A percentile compares a stretch with the other conserved stretches of the same genome.
These are phyloP conservation scores for Acrocalymma vagum DNA, from an alignment of 2,329 filamentous ascomycete species.

Conservation along the genomic window DNA sequence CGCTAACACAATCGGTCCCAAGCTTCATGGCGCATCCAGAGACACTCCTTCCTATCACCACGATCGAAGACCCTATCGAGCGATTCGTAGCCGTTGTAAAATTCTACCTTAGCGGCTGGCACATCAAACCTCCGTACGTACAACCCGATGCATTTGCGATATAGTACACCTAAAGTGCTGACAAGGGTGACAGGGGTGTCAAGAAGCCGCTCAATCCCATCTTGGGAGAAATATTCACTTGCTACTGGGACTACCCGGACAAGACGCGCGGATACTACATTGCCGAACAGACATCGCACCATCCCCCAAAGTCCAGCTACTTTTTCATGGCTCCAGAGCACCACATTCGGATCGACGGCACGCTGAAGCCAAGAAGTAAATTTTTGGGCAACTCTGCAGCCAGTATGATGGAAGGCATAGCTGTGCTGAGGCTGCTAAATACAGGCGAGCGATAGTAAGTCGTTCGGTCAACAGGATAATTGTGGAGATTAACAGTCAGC, in stretches of 20 bases:
- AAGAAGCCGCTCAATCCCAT: constrained; percentile 99
- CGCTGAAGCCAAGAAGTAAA: constrained; percentile 90
- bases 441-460: constrained; percentile 88
- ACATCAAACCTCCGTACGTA: constrained; percentile 93
- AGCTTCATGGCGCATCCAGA: constrained; percentile 99
- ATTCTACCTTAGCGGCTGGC: constrained; percentile 98
- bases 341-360: constrained; percentile 93
- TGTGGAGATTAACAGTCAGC: constrained; percentile 14
- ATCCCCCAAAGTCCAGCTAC: constrained; percentile 98
- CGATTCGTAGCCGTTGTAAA: constrained; percentile 96
- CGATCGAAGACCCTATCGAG: constrained; percentile 86
- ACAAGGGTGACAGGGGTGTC: constrained; percentile 75
- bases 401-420: constrained; percentile 97
- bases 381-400: constrained; percentile 97
- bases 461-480: neutral
- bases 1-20: constrained; percentile 32
- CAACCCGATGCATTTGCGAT: neutral
- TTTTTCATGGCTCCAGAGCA: constrained; percentile 98
- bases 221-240: constrained; percentile 91
- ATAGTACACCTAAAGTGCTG: too few species aligned
- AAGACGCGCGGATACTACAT: constrained; percentile 92
- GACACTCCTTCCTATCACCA: constrained; percentile 86
- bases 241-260: constrained; percentile 93
- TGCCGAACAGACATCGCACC: constrained; percentile 96
- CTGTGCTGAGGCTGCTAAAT: constrained; percentile 84